These are phyloP conservation scores for Casuarina cunninghamiana DNA, from an alignment of 306 rosid species.

Conservation along the genomic window DNA sequence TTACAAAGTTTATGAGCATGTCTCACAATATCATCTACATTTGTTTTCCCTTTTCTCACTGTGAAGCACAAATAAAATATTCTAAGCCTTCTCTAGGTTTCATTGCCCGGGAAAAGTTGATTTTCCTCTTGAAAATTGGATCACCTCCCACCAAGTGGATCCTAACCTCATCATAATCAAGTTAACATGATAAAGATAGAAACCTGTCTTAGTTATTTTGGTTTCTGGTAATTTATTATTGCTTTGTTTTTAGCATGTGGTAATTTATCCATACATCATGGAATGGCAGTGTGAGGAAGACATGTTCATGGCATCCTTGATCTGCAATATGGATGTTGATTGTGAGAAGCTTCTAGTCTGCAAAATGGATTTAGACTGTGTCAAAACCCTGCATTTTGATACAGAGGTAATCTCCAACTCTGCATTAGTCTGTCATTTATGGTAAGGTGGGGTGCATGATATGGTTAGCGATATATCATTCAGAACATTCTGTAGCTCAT, in stretches of 20 bases:
- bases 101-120: constrained; percentile 13
- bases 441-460: constrained; percentile 1
- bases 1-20: neutral
- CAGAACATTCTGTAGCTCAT: neutral
- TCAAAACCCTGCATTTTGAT: constrained; percentile 77
- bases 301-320: constrained; percentile 85
- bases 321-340: constrained; percentile 79
- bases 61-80: neutral
- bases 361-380: constrained; percentile 72
- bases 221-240: neutral
- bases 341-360: constrained; percentile 73
- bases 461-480: constrained; percentile 20
- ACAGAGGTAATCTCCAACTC: constrained; percentile 65
- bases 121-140: constrained; percentile 11
- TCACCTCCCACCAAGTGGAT: constrained; percentile 9
- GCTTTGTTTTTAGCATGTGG: constrained; percentile 2
- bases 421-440: constrained; percentile 18
- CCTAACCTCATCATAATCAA: constrained; percentile 9
- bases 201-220: constrained; percentile 13
- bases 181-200: constrained; percentile 3
- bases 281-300: constrained; percentile 66
- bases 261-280: constrained; percentile 17
- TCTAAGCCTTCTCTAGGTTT: neutral
- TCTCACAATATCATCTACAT: neutral
- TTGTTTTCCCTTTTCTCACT: neutral